Evolutionary conservation across 345 rosid genomes (phyloP), one percentile per base, ranked within the genome.

Genomic region (Gossypium herbaceum): DNA sequence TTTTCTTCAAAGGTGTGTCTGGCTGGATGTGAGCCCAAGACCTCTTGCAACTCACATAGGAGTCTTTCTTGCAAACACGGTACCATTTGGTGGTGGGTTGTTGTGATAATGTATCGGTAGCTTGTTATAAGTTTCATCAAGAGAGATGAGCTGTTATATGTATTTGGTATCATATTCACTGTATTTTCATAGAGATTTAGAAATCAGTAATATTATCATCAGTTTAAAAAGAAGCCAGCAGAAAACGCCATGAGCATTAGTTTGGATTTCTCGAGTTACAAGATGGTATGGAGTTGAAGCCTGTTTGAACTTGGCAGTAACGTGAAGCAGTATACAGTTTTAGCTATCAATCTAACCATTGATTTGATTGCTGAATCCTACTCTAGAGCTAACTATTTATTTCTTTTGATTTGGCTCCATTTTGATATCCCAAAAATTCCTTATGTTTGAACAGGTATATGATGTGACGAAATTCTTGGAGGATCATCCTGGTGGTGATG

Each of bases 401-500:
- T 72, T 72, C 17, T 52, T 72, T 72, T 34, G 20, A 68, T 77
- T 25, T 61, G 10, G 56, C 59, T 22, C 1, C 51, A 50, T 45
- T 47, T n/a, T 41, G 7, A n/a, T n/a, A n/a, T 65, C 41, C 62
- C 50, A 51, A 60, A 59, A 44, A 15, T 70, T 60, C 22, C 13
- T 68, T 73, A 12, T 72, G 45, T 67, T 79, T 58, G 72, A 62
- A 13, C 75, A 91, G 96, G 93, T 91, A 7, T 91, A 80, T 57
- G 82, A 91, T 79, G 96, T 91, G 78, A 91, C 96, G 22, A 88
- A 87, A 77, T 91, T 91, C 81, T 79, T 91, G 88, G 93, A 89
- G 3, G 93, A 91, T 71, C 96, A 89, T 84, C 96, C 96, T 63
- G 93, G 93, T 78, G 96, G 93, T 25, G 96, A 91, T 47, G 93